phyloP scores from a whole-genome alignment of 2,329 filamentous ascomycete species.

The Cryphonectria naterciae region DNA sequence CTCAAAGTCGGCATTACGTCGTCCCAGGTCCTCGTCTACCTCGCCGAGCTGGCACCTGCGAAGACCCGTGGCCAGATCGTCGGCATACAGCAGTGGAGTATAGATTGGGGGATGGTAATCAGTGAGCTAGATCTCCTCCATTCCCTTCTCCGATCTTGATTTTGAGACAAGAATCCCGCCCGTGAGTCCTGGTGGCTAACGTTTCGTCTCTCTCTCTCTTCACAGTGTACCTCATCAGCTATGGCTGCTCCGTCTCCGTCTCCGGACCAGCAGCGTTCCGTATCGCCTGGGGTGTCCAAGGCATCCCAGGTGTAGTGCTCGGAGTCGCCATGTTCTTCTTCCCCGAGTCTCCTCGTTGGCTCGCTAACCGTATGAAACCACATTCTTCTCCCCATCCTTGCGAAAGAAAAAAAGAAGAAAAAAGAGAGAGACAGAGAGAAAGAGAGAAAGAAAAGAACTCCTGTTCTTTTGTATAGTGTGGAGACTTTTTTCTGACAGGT shows the following conservation, averaged over 20 bases:
- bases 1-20: conserved; percentile 69
- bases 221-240: conserved; percentile 37
- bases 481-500: background rate
- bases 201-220: conserved; percentile 49
- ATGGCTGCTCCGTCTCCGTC: conserved; percentile 42
- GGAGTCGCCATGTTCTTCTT: conserved; percentile 63
- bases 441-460: too few species aligned
- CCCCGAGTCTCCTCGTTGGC: conserved; percentile 70
- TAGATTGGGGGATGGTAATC: conserved; percentile 71
- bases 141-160: background rate
- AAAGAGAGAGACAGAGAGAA: too few species aligned
- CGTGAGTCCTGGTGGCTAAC: conserved; percentile 66
- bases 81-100: conserved; percentile 65
- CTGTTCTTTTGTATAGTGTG: too few species aligned
- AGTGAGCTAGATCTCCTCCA: conserved; percentile 32
- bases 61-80: conserved; percentile 64
- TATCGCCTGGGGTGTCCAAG: conserved; percentile 66
- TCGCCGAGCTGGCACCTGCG: conserved; percentile 66
- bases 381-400: background rate
- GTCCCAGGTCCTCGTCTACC: conserved; percentile 71
- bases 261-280: conserved; percentile 60
- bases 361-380: conserved; percentile 51
- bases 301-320: conserved; percentile 57
- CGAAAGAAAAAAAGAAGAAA: too few species aligned
- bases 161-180: background rate